phyloP scores from a whole-genome alignment of 768 basidiomycete genomes.

The Mycena galericulata region DNA sequence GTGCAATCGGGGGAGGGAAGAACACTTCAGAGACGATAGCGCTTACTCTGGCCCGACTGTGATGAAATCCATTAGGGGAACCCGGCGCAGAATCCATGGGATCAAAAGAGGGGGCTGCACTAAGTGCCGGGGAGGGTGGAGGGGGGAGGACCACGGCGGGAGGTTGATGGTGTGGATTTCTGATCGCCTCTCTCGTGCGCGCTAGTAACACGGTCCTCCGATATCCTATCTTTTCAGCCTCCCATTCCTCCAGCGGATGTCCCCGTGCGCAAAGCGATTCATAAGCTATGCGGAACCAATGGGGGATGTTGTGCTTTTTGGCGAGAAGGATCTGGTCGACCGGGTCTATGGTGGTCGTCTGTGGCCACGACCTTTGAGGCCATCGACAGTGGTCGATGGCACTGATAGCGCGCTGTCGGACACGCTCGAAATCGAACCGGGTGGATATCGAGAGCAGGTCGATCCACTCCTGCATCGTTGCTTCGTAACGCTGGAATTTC shows the following conservation, averaged over 20 bases:
- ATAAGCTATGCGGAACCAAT: constrained; percentile 31
- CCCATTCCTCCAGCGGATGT: constrained; percentile 5
- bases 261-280: constrained; percentile 20
- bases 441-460: constrained; percentile 54
- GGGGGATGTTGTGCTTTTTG: constrained; percentile 28
- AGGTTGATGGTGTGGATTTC: constrained; percentile 14
- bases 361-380: background rate
- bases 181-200: constrained; percentile 19
- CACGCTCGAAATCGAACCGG: constrained; percentile 50
- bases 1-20: background rate
- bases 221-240: constrained; percentile 24
- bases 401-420: constrained; percentile 49
- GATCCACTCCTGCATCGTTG: constrained; percentile 46
- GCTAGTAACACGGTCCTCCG: constrained; percentile 19
- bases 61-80: constrained; percentile 16
- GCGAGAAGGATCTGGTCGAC: constrained; percentile 31
- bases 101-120: background rate
- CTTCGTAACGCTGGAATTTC: constrained; percentile 21
- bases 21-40: constrained; percentile 25
- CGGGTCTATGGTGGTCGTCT: background rate
- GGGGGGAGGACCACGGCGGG: background rate
- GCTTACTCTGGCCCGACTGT: constrained; percentile 14
- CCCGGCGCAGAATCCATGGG: too few species aligned
- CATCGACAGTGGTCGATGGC: constrained; percentile 37
- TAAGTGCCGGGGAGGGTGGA: background rate